These are phyloP conservation scores for Bocquillonia castaneifolia DNA, from an alignment of 441 rosid species.

Conservation along the genomic window DNA sequence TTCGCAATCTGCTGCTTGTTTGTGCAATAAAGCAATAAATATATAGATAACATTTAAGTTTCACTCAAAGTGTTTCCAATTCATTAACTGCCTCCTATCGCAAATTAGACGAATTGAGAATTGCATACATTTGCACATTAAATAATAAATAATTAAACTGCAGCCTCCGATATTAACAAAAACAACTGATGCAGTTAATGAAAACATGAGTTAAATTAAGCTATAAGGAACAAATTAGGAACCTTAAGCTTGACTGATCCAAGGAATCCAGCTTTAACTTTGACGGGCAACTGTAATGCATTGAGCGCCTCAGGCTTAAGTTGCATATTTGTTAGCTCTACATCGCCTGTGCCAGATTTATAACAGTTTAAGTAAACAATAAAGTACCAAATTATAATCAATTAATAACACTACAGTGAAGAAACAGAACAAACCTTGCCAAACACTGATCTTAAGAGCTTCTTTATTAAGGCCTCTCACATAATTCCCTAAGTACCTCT, in stretches of 20 bases:
- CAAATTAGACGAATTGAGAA: too few relatives aligned
- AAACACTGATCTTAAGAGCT: conserved; percentile 94
- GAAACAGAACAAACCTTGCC: conserved; percentile 53
- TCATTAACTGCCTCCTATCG: too few relatives aligned
- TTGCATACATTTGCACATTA: too few relatives aligned
- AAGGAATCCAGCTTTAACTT: conserved; percentile 98
- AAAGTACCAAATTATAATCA: neutral
- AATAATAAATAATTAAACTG: too few relatives aligned
- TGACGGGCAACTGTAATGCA: conserved; percentile 90
- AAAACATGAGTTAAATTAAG: too few relatives aligned
- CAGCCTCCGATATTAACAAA: too few relatives aligned
- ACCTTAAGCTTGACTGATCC: conserved; percentile 97
- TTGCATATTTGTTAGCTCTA: conserved; percentile 95
- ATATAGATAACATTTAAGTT: too few relatives aligned
- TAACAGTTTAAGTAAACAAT: neutral
- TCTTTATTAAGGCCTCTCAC: conserved; percentile 84
- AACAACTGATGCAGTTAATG: too few relatives aligned
- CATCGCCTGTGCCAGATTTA: conserved; percentile 60
- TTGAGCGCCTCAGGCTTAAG: conserved; percentile 98
- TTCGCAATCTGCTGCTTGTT: neutral
- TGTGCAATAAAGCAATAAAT: neutral
- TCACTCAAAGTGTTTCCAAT: too few relatives aligned
- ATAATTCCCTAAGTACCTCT: conserved; percentile 85
- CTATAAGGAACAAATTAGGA: too few relatives aligned
- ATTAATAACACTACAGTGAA: neutral